A percentile compares a stretch with the other conserved stretches of the same genome.
Conservation (phyloP, 129 eudicot species). For the Artemisia annua region DNA sequence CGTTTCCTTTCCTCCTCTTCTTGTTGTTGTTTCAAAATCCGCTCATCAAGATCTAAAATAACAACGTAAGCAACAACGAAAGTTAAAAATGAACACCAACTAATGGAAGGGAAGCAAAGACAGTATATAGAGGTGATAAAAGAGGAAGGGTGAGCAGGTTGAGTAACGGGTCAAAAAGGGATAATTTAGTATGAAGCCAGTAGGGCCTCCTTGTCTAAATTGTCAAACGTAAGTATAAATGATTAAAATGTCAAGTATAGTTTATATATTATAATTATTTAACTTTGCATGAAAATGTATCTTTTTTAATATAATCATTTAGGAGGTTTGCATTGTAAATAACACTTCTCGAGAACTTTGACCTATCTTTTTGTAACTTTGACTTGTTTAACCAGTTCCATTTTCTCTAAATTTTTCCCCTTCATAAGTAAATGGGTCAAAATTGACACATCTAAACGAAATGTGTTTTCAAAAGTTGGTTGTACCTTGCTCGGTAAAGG, state of each 20-base stretch:
- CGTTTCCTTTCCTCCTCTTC: constrained; percentile 98
- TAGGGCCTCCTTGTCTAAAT: too few relatives aligned
- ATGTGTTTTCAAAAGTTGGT: not conserved
- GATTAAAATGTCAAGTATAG: too few relatives aligned
- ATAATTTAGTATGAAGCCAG: not conserved
- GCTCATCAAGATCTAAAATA: constrained; percentile 76
- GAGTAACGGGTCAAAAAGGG: not conserved
- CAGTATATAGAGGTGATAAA: not conserved
- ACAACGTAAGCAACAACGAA: constrained; percentile 19
- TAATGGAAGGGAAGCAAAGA: not conserved
- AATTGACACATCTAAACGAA: not conserved
- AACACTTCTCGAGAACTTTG: not conserved
- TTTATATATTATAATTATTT: too few relatives aligned
- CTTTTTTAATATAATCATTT: not conserved
- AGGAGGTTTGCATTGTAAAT: not conserved
- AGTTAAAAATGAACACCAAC: constrained; percentile 8
- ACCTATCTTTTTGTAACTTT: not conserved
- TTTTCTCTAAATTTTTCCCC: not conserved
- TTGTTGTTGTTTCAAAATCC: constrained; percentile 84
- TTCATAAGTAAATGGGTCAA: not conserved
- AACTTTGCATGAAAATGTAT: too few relatives aligned
- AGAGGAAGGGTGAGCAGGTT: not conserved
- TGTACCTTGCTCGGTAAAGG: constrained; percentile 87
- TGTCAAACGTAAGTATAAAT: too few relatives aligned
- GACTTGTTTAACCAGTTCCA: not conserved